These are phyloP conservation scores for Abelmoschus esculentus DNA, from an alignment of 345 rosid species.

Conservation along the genomic window DNA sequence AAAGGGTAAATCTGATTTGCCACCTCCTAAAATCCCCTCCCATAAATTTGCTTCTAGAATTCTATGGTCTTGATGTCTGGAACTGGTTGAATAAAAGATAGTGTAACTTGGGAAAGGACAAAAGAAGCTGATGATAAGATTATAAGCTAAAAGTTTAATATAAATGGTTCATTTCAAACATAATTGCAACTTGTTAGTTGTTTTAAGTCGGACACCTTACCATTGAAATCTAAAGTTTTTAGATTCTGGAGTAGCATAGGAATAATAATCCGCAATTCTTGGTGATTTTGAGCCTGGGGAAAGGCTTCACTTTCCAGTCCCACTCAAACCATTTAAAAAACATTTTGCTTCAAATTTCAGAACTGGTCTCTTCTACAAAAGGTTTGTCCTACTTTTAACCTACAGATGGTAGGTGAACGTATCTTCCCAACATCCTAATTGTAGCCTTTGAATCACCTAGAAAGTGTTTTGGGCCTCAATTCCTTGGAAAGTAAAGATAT, in stretches of 20 bases:
- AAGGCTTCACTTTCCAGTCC: neutral
- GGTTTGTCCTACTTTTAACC: neutral
- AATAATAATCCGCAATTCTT: no score
- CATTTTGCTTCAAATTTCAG: neutral
- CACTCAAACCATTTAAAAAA: neutral
- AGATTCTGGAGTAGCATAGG: neutral
- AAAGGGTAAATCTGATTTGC: slow-evolving; percentile 55
- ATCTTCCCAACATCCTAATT: neutral
- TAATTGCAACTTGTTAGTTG: neutral
- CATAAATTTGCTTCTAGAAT: neutral
- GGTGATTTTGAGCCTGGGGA: no score
- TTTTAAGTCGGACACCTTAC: neutral
- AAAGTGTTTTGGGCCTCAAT: neutral
- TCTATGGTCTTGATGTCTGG: neutral
- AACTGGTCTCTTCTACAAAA: neutral
- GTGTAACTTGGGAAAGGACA: neutral
- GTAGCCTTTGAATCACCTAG: neutral
- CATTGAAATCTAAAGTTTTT: neutral
- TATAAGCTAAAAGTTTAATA: neutral
- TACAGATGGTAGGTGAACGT: neutral
- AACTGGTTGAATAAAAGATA: neutral
- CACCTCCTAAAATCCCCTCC: neutral
- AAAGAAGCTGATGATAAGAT: neutral
- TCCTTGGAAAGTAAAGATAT: neutral
- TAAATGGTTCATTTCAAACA: neutral